These are phyloP conservation scores for Aspergillus oerlinghausenensis DNA, from an alignment of 2,329 filamentous ascomycete genomes.

Conservation along the genomic window DNA sequence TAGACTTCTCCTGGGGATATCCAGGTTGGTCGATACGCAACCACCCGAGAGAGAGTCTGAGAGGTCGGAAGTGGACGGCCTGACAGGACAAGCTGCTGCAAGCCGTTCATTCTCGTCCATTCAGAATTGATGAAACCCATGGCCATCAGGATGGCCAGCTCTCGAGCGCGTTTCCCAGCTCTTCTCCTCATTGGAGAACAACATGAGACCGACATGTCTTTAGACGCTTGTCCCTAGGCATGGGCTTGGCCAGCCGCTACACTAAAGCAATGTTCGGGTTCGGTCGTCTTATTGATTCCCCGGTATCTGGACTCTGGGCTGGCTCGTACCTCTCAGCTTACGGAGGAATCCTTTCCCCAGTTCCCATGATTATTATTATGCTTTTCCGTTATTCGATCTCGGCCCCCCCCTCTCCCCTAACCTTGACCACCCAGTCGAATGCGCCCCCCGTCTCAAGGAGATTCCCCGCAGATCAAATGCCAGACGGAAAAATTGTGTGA, in stretches of 20 bases:
- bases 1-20: background rate
- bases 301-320: background rate
- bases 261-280: background rate
- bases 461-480: constrained; percentile 1
- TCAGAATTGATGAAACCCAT: background rate
- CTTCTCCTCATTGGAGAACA: background rate
- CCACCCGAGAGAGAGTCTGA: background rate
- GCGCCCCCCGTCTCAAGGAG: background rate
- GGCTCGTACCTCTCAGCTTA: background rate
- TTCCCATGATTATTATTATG: background rate
- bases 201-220: background rate
- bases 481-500: constrained; percentile 1
- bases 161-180: background rate
- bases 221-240: background rate
- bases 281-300: background rate
- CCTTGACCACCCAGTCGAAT: background rate
- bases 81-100: background rate
- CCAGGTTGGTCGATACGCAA: background rate
- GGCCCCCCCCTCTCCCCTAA: background rate
- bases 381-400: background rate
- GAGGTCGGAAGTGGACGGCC: background rate
- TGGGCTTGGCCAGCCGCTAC: background rate
- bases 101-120: background rate
- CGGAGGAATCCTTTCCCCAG: background rate
- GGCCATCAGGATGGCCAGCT: background rate